Conservation (phyloP, 2,329 filamentous ascomycete genomes). For the Didymella glomerata region DNA sequence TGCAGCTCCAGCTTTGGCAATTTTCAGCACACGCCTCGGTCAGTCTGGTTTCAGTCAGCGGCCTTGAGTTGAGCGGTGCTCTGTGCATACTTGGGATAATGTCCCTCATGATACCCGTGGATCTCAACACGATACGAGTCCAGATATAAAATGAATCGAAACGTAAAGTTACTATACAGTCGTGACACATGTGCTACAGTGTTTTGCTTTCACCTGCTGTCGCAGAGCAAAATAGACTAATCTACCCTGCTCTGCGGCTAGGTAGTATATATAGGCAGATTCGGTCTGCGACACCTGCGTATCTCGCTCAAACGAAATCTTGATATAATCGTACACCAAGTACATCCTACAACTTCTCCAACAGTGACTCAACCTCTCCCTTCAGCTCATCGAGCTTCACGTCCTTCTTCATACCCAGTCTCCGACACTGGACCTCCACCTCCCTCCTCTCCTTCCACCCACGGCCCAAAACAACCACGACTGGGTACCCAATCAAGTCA, state of each 20-base stretch:
- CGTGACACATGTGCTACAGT: background rate
- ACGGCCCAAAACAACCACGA: constrained; percentile 78
- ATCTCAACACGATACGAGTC: constrained; percentile 25
- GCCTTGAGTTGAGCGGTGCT: constrained; percentile 16
- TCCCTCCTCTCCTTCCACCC: constrained; percentile 48
- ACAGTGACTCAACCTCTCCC: constrained; percentile 47
- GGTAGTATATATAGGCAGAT: too few species aligned
- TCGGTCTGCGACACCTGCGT: too few species aligned
- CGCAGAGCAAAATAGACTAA: too few species aligned
- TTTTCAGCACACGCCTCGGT: constrained; percentile 19
- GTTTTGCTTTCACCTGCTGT: background rate
- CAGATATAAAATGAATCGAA: constrained; percentile 34
- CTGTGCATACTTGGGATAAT: constrained; percentile 33
- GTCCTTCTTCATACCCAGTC: constrained; percentile 68
- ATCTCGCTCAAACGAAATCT: background rate
- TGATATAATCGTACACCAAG: background rate
- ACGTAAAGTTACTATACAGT: constrained; percentile 23
- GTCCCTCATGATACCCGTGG: constrained; percentile 37
- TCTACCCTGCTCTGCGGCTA: too few species aligned
- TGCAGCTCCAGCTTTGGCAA: constrained; percentile 11
- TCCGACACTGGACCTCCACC: constrained; percentile 81
- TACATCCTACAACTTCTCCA: constrained; percentile 29
- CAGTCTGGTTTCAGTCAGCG: constrained; percentile 14
- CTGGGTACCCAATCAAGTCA: constrained; percentile 85
- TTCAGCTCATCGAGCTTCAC: constrained; percentile 63